A percentile compares a stretch with the other conserved stretches of the same genome.
phyloP scores from a whole-genome alignment of 148 eudicot genomes.

The Rhododendron ovatum region DNA sequence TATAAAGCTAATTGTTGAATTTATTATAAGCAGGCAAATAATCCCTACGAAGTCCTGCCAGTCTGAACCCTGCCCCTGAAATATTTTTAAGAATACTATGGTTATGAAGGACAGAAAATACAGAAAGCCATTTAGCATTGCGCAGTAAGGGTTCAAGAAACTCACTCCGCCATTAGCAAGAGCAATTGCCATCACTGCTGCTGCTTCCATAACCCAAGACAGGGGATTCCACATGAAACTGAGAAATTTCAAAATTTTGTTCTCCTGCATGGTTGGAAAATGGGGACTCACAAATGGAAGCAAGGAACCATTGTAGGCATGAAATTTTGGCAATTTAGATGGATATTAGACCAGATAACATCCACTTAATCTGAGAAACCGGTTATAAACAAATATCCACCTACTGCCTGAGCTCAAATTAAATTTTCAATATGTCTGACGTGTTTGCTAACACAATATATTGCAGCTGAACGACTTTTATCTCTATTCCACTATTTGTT shows the following conservation, averaged over 20 bases:
- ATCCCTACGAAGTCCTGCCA: constrained; percentile 78
- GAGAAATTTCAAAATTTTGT: constrained; percentile 70
- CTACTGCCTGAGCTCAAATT: not conserved
- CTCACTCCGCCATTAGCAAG: constrained; percentile 83
- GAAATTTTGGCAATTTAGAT: not conserved
- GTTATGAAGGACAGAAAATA: not conserved
- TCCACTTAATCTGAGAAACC: not conserved
- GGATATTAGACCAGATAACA: not conserved
- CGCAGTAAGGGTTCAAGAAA: constrained; percentile 7
- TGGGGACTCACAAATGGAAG: not conserved
- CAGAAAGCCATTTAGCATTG: not conserved
- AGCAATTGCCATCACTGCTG: constrained; percentile 70
- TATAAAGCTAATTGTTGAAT: constrained; percentile 67
- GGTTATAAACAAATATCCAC: not conserved
- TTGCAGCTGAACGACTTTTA: not conserved
- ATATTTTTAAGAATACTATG: constrained; percentile 7
- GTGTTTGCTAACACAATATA: not conserved
- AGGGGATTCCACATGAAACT: constrained; percentile 86
- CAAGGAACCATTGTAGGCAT: not conserved
- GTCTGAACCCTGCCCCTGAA: constrained; percentile 65
- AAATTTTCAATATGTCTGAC: not conserved
- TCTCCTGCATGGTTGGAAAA: constrained; percentile 42
- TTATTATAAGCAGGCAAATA: constrained; percentile 48
- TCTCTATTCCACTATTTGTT: not conserved
- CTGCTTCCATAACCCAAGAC: constrained; percentile 89